Conservation (phyloP, 1,139 yeast genomes). For the Pneumocystis carinii region DNA sequence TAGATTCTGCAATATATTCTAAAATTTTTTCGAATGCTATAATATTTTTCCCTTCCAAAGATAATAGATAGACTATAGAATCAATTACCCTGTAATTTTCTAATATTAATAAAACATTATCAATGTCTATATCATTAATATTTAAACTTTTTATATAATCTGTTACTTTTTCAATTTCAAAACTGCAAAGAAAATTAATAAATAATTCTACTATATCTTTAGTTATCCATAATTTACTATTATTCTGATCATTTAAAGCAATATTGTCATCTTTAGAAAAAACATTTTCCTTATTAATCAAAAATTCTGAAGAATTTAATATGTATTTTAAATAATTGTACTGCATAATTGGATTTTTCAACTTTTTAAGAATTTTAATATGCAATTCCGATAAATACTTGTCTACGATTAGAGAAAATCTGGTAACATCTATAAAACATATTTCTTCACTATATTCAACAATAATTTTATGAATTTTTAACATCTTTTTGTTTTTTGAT, state of each 20-base stretch:
- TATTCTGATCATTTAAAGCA: not conserved
- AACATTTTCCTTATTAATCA: not conserved
- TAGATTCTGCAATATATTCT: not conserved
- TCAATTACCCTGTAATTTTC: not conserved
- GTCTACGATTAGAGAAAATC: conserved; percentile 17
- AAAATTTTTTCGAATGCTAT: not conserved
- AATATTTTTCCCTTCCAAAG: not conserved
- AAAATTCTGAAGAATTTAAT: conserved; percentile 10
- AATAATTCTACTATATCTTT: not conserved
- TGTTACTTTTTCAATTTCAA: not conserved
- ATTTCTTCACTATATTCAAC: conserved; percentile 12
- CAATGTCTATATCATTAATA: not conserved
- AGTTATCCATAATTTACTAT: not conserved
- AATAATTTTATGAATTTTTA: conserved; percentile 10
- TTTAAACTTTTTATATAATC: not conserved
- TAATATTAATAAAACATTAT: not conserved
- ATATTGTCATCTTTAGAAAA: not conserved
- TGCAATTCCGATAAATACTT: conserved; percentile 20
- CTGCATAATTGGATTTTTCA: conserved; percentile 11
- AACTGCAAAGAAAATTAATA: not conserved
- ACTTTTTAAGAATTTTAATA: conserved; percentile 7
- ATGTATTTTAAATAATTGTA: conserved; percentile 18
- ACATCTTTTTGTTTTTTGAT: conserved; percentile 7
- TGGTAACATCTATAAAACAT: conserved; percentile 13
- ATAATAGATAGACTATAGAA: not conserved